Evolutionary conservation across 2,329 filamentous ascomycete species (phyloP).

Genomic region (Trichophyton equinum): DNA sequence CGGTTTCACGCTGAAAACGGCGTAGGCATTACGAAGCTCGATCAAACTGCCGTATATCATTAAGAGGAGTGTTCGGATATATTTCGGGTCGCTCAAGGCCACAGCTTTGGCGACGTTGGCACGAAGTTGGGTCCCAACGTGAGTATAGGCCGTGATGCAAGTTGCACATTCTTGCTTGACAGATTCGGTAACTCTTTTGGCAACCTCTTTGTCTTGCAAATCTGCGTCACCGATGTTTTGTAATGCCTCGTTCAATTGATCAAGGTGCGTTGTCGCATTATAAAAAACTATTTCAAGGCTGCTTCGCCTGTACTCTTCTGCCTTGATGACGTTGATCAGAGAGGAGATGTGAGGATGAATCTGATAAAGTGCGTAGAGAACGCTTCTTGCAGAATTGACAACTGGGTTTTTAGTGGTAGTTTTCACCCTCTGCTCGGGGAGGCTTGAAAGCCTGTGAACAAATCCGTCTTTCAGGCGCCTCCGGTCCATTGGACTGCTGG

Average conservation of each 20-base stretch:
- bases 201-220: constrained; percentile 39
- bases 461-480: constrained; percentile 31
- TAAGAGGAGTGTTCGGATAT: constrained; percentile 47
- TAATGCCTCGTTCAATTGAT: constrained; percentile 44
- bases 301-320: constrained; percentile 36
- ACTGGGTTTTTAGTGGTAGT: constrained; percentile 37
- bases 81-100: constrained; percentile 43
- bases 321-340: constrained; percentile 36
- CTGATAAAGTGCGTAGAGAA: constrained; percentile 44
- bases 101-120: constrained; percentile 40
- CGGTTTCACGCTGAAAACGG: constrained; percentile 23
- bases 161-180: constrained; percentile 37
- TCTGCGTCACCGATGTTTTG: constrained; percentile 38
- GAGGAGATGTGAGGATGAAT: constrained; percentile 36
- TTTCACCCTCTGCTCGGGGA: constrained; percentile 43
- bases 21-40: constrained; percentile 48
- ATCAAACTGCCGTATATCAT: constrained; percentile 46
- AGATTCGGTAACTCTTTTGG: constrained; percentile 27
- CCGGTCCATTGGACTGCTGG: constrained; percentile 33
- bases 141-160: constrained; percentile 39
- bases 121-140: constrained; percentile 38
- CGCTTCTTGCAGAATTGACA: constrained; percentile 44
- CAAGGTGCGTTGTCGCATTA: constrained; percentile 44
- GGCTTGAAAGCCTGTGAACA: constrained; percentile 43
- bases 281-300: constrained; percentile 45